These are phyloP conservation scores for Hypoxylon intermedium DNA, from an alignment of 495 filamentous ascomycete species.

Conservation along the genomic window DNA sequence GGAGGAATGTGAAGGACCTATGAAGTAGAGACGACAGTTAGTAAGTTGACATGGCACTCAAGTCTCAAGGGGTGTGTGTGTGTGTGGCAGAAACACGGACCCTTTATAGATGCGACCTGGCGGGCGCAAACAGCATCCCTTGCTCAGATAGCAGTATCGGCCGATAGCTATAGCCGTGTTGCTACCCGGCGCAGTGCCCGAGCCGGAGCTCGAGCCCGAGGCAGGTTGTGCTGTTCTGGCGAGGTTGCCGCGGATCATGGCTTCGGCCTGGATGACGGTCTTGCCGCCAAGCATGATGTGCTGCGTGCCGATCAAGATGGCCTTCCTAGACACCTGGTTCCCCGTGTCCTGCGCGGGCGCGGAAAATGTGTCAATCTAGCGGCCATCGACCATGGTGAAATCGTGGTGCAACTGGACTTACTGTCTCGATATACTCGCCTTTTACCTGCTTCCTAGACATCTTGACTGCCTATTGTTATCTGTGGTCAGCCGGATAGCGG, in stretches of 20 bases:
- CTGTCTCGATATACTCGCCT: constrained; percentile 97
- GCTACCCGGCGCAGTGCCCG: constrained; percentile 46
- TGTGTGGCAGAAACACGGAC: constrained; percentile 40
- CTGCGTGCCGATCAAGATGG: constrained; percentile 88
- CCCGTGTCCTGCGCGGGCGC: constrained; percentile 81
- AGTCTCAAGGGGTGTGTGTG: not conserved
- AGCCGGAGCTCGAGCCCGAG: constrained; percentile 46
- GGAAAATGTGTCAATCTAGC: constrained; percentile 12
- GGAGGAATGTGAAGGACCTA: constrained; percentile 73
- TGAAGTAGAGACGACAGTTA: not conserved
- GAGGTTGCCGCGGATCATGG: constrained; percentile 90
- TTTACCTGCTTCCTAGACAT: constrained; percentile 82
- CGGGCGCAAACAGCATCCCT: constrained; percentile 74
- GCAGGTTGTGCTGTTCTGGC: constrained; percentile 60
- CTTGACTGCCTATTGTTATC: too few species aligned
- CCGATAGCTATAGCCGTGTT: constrained; percentile 84
- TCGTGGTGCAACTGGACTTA: too few species aligned
- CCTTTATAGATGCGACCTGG: constrained; percentile 76
- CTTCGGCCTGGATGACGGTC: constrained; percentile 90
- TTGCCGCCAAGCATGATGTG: constrained; percentile 98
- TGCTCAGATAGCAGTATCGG: constrained; percentile 83
- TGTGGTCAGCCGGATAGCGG: too few species aligned
- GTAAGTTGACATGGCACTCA: not conserved
- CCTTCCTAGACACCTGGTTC: constrained; percentile 95
- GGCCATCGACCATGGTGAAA: too few species aligned